A percentile compares a stretch with the other conserved stretches of the same genome.
These are phyloP conservation scores for Thalassiosira hispida DNA, from an alignment of 352 stramenopile genomes.

Conservation along the genomic window DNA sequence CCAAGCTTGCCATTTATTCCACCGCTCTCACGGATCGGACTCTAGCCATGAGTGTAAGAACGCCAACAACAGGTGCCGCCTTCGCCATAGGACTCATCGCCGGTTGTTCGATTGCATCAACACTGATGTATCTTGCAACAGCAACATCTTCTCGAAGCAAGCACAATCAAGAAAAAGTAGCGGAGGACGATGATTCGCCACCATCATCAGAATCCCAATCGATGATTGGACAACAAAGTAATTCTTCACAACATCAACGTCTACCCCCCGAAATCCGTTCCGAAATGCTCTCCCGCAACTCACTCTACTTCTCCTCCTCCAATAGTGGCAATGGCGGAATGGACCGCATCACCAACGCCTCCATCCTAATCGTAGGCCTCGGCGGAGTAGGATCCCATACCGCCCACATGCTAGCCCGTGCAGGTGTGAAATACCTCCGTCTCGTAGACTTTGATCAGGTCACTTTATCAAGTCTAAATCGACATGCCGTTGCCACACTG, in stretches of 20 bases:
- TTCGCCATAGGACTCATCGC: conserved; percentile 35
- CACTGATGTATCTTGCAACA: too few species aligned
- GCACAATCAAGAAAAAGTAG: neutral
- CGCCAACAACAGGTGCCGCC: conserved; percentile 15
- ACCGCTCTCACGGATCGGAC: too few species aligned
- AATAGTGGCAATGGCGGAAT: conserved; percentile 89
- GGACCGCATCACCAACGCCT: conserved; percentile 87
- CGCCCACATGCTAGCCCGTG: conserved; percentile 96
- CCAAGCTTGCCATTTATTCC: too few species aligned
- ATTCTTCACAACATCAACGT: neutral
- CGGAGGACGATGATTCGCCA: neutral
- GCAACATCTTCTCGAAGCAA: conserved; percentile 2
- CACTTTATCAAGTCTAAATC: conserved; percentile 97
- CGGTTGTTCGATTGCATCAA: conserved; percentile 23
- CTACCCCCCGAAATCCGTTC: conserved; percentile 66
- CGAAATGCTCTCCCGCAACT: conserved; percentile 91
- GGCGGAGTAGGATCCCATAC: conserved; percentile 96
- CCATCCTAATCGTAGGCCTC: conserved; percentile 95
- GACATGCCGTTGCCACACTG: conserved; percentile 96
- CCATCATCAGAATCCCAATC: neutral
- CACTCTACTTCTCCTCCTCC: conserved; percentile 89
- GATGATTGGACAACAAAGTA: neutral
- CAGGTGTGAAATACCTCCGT: conserved; percentile 92
- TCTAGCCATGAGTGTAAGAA: conserved; percentile 6
- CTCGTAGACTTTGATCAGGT: conserved; percentile 99